phyloP scores from a whole-genome alignment of 1,139 yeast species.

The Lodderomyces parapsilosis region DNA sequence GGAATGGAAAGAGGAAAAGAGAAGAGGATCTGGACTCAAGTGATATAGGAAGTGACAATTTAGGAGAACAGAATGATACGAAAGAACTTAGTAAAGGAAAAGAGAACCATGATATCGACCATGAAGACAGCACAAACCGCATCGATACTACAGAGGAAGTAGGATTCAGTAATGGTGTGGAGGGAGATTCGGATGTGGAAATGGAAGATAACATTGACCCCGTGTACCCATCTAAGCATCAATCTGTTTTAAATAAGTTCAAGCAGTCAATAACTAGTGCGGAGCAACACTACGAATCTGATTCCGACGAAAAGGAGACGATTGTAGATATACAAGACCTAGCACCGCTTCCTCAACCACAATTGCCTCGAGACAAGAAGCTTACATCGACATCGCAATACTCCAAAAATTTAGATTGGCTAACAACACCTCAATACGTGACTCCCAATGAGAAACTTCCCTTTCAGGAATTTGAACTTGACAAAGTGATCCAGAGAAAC shows the following conservation, averaged over 20 bases:
- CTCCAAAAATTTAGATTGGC: constrained; percentile 57
- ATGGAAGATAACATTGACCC: constrained; percentile 15
- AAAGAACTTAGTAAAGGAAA: constrained; percentile 12
- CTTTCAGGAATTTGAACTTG: constrained; percentile 40
- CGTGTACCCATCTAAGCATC: constrained; percentile 30
- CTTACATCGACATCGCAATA: constrained; percentile 41
- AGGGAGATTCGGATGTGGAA: constrained; percentile 11
- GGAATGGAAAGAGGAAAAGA: constrained; percentile 19
- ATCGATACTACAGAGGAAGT: constrained; percentile 7
- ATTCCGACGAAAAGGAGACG: constrained; percentile 20
- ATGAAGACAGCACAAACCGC: neutral
- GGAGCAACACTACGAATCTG: constrained; percentile 10
- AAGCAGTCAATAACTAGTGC: constrained; percentile 17
- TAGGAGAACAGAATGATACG: constrained; percentile 14
- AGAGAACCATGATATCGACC: constrained; percentile 9
- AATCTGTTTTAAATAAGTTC: constrained; percentile 29
- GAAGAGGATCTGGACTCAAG: constrained; percentile 14
- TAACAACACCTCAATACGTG: constrained; percentile 61
- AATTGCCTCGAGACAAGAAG: constrained; percentile 50
- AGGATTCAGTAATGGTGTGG: constrained; percentile 3
- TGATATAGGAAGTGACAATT: constrained; percentile 16
- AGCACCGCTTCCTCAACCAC: constrained; percentile 84
- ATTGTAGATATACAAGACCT: constrained; percentile 47
- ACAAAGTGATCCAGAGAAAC: constrained; percentile 45
- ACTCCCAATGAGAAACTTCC: constrained; percentile 41